These are phyloP conservation scores for Epichloe sp. DNA, from an alignment of 2,329 filamentous ascomycete species.

Conservation along the genomic window DNA sequence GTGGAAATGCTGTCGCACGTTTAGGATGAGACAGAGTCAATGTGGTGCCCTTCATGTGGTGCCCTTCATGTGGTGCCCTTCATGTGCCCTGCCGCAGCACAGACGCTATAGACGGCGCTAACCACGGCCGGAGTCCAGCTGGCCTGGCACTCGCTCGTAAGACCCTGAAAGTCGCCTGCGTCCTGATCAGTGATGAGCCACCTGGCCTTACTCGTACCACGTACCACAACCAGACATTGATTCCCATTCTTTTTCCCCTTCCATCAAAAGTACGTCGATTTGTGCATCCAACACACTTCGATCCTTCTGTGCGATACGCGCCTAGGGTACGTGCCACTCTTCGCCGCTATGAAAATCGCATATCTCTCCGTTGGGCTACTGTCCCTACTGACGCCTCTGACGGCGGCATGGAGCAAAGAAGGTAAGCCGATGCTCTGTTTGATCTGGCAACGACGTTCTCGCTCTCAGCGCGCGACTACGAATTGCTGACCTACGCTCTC, in stretches of 20 bases:
- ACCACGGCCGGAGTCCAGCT: too few species aligned
- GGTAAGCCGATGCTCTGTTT: constrained; percentile 32
- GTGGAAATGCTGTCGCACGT: too few species aligned
- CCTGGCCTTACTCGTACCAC: constrained; percentile 7
- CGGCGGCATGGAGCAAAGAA: constrained; percentile 76
- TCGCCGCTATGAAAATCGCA: constrained; percentile 51
- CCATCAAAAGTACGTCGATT: neutral
- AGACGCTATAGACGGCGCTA: too few species aligned
- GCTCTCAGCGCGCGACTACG: neutral
- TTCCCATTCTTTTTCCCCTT: neutral
- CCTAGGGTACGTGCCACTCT: neutral
- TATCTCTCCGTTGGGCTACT: constrained; percentile 56
- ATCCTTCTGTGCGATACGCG: neutral
- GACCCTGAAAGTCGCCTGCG: neutral
- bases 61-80: too few species aligned
- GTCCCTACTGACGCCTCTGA: constrained; percentile 52
- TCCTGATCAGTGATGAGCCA: constrained; percentile 7
- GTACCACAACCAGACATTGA: neutral
- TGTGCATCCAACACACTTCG: constrained; percentile 1
- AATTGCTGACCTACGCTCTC: constrained; percentile 4
- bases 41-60: too few species aligned
- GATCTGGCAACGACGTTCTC: neutral
- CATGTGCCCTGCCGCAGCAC: too few species aligned
- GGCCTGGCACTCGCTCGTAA: too few species aligned
- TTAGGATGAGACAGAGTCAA: too few species aligned